These are phyloP conservation scores for Coemansia sp. DNA, from an alignment of 192 early-diverging fungal genomes.

Conservation along the genomic window DNA sequence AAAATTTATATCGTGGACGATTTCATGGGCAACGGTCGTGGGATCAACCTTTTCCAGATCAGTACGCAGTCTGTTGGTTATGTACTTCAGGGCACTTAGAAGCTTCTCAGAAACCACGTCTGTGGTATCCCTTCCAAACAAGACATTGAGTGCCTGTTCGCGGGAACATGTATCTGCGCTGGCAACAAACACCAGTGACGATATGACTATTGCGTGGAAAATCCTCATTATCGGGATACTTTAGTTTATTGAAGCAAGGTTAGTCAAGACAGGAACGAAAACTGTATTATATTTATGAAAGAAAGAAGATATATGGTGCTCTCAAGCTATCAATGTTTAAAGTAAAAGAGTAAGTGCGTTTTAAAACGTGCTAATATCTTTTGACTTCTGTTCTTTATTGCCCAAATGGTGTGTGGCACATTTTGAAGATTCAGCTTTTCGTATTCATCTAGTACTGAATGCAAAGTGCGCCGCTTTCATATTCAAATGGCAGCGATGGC, in stretches of 20 bases:
- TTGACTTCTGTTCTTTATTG: no score
- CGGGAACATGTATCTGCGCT: constrained; percentile 29
- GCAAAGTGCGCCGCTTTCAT: no score
- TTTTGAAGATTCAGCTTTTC: no score
- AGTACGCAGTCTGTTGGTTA: constrained; percentile 8
- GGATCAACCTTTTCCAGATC: constrained; percentile 11
- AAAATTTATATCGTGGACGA: constrained; percentile 1
- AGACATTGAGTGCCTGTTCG: constrained; percentile 32
- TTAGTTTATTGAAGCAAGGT: not conserved
- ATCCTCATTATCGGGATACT: constrained; percentile 15
- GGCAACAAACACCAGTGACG: constrained; percentile 4
- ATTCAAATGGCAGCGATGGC: no score
- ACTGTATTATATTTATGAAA: not conserved
- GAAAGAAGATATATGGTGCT: no score
- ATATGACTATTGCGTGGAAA: constrained; percentile 1
- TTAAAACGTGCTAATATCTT: no score
- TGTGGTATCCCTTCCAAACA: constrained; percentile 25
- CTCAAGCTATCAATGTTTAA: no score
- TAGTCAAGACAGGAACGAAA: not conserved
- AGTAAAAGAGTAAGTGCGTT: no score
- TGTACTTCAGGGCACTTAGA: constrained; percentile 18
- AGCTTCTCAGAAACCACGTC: constrained; percentile 19
- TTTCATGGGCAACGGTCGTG: constrained; percentile 11
- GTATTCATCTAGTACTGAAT: no score
- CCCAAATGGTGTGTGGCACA: no score